These are phyloP conservation scores for Acacia crassicarpa DNA, from an alignment of 306 rosid genomes.

Conservation along the genomic window DNA sequence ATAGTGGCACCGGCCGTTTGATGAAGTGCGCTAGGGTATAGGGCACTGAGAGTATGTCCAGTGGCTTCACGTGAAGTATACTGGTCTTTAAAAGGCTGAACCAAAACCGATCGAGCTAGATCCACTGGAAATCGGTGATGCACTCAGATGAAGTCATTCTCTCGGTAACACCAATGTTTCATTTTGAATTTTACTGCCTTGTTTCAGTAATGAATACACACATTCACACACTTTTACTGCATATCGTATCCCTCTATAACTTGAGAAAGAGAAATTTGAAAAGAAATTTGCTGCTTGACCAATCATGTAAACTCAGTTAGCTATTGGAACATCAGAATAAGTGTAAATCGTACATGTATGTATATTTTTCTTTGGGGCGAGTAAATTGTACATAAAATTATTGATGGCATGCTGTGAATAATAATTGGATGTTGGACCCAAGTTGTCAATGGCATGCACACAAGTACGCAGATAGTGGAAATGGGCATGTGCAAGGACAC, in stretches of 20 bases:
- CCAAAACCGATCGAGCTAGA: neutral
- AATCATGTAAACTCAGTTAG: neutral
- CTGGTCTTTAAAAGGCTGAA: neutral
- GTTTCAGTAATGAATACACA: no score
- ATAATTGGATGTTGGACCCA: neutral
- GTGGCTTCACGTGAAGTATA: slow-evolving; percentile 19
- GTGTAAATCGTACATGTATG: neutral
- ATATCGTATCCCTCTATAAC: no score
- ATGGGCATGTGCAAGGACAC: neutral
- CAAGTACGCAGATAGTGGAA: neutral
- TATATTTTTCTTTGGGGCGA: neutral
- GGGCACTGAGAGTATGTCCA: slow-evolving; percentile 24
- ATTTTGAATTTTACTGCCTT: no score
- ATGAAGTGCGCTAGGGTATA: neutral
- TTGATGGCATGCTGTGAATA: neutral
- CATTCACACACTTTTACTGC: no score
- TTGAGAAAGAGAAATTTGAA: neutral
- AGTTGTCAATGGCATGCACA: neutral
- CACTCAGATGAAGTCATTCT: neutral
- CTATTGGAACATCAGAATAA: neutral
- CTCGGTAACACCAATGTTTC: neutral
- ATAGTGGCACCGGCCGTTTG: slow-evolving; percentile 23
- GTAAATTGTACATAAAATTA: neutral
- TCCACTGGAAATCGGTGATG: neutral
- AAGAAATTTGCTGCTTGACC: neutral